Percentiles rank a stretch among this genome's conserved stretches.
Conservation (phyloP, 257 asterid genomes). For the Voacanga thouarsii region DNA sequence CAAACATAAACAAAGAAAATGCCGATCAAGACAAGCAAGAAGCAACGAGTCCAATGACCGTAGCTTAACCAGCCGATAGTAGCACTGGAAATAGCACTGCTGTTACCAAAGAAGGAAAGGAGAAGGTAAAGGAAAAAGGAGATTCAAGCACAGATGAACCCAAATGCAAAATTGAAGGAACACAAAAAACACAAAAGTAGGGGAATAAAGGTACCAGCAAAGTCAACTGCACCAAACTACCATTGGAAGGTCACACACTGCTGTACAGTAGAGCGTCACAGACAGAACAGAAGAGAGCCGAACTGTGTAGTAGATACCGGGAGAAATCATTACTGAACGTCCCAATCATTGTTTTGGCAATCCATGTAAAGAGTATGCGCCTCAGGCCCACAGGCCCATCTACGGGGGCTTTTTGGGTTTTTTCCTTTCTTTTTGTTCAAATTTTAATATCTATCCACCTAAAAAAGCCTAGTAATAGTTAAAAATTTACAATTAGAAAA, state of each 20-base stretch:
- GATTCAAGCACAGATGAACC: not conserved
- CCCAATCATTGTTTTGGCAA: no score
- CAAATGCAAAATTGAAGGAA: not conserved
- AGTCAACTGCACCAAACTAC: slow-evolving; percentile 2
- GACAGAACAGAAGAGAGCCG: not conserved
- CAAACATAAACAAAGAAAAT: not conserved
- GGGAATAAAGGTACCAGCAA: not conserved
- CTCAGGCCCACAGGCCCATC: no score
- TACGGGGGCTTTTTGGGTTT: not conserved
- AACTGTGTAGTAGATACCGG: no score
- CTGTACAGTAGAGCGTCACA: not conserved
- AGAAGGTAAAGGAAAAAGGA: not conserved
- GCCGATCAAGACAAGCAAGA: not conserved
- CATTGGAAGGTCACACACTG: not conserved
- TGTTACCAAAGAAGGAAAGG: not conserved
- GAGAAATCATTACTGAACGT: no score
- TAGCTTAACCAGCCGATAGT: not conserved
- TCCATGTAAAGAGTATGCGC: no score
- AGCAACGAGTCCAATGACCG: not conserved
- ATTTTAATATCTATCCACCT: no score
- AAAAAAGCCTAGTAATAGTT: no score
- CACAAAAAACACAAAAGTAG: no score
- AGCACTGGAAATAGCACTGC: not conserved
- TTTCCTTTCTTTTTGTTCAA: no score
- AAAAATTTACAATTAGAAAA: no score